Base-by-base conservation (phyloP, 139 green algal genomes). In the Chlorella sp. region DNA sequence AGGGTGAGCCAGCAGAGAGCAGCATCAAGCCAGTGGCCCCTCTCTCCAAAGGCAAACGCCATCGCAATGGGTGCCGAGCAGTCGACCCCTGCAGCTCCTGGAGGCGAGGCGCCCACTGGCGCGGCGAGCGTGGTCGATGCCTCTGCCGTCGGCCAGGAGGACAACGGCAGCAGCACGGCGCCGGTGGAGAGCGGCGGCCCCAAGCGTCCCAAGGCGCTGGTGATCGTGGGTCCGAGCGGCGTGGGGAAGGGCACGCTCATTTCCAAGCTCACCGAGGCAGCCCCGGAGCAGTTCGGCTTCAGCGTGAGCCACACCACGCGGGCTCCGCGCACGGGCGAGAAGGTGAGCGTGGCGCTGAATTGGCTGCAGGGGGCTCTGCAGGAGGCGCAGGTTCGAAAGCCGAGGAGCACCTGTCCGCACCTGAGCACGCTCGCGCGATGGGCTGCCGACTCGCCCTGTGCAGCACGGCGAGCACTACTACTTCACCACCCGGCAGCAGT, bases 191-290 rank as follows among this genome's bases (percentile, higher is more conserved):
- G 42, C 42, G 17, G 42, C 42, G 17, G 10, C 42, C 42, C 42
- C 42, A 55, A 55, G 42, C 10, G 5, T 10, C 65, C 65, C 2
- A 71, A 31, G 29, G 67, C 67, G 0, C 70, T 96, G 29, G 92
- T 97, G 0, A 80, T 97, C 10, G 87, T 89, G 6, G 92, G 92
- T 17, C 92, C 92, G 0, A 93, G 85, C 22, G 92, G 92, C 0
- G 92, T 97, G 2, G 92, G 92, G 35, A 97, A 97, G 75, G 89
- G 90, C 61, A 94, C 90, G 10, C 77, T 95, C 24, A 91, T 96
- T 31, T 76, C 85, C 29, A 74, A 77, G 23, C 80, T 97, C 1
- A 85, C 91, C 71, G 62, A 75, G 2, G 81, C 76, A 20, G 34
- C 49, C 2, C 49, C 49, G 27, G 63, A 86, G 27, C 71, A 74